Percentiles rank a stretch among this genome's conserved stretches.
Evolutionary conservation across 2,329 filamentous ascomycete species (phyloP).

Genomic region (Rhinocladiella similis): DNA sequence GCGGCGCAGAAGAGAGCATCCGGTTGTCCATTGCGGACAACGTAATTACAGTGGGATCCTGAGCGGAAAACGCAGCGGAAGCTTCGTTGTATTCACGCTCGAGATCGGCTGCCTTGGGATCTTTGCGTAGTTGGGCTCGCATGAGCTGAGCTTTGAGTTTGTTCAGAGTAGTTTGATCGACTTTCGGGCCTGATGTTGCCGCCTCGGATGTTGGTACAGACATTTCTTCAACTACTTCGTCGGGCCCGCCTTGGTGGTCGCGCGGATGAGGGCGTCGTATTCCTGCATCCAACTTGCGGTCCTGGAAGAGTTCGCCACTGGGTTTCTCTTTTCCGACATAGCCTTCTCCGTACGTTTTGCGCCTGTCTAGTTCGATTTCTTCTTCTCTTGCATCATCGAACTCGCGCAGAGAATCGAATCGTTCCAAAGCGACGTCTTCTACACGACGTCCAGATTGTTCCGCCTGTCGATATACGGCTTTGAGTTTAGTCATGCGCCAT

Average conservation of each 20-base stretch:
- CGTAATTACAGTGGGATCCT: constrained; percentile 70
- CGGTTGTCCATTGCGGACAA: constrained; percentile 87
- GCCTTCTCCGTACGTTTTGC: constrained; percentile 77
- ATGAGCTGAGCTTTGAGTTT: constrained; percentile 90
- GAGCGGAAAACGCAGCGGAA: constrained; percentile 61
- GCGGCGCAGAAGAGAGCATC: constrained; percentile 75
- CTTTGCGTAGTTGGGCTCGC: constrained; percentile 84
- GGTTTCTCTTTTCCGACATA: constrained; percentile 86
- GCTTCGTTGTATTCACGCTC: constrained; percentile 83
- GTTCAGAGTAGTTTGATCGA: constrained; percentile 72
- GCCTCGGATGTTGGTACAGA: constrained; percentile 32
- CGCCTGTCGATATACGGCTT: constrained; percentile 76
- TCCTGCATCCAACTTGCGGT: constrained; percentile 66
- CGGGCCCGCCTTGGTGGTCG: constrained; percentile 31
- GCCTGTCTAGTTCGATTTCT: constrained; percentile 81
- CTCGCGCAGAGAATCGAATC: constrained; percentile 75
- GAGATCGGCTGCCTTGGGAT: constrained; percentile 71
- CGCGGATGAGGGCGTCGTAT: constrained; percentile 37
- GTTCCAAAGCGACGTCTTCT: constrained; percentile 79
- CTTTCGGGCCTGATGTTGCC: constrained; percentile 7
- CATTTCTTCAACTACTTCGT: constrained; percentile 37
- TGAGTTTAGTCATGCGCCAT: constrained; percentile 96
- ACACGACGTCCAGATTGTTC: constrained; percentile 70
- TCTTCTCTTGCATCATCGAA: constrained; percentile 96
- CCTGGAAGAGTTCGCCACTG: constrained; percentile 79